Evolutionary conservation across 2,329 filamentous ascomycete species (phyloP), one percentile per base, ranked within the genome.

Genomic region (Myriosclerotinia scirpicola): DNA sequence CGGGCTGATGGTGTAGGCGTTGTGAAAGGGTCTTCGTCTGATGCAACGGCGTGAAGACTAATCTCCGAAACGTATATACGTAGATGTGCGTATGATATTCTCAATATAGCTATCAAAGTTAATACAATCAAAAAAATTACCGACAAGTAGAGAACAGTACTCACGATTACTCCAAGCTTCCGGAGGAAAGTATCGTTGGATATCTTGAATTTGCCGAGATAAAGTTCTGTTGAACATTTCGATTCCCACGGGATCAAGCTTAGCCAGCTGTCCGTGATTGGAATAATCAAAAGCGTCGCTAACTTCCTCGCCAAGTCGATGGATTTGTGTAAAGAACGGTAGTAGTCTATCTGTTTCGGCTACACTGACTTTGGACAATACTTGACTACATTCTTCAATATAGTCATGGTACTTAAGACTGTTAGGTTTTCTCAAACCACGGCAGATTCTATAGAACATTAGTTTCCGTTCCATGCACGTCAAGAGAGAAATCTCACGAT

Each of bases 211-310:
- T 26, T 72, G 69, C 26, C 70, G 67, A 30, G 71, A 64, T 59
- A 76, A 76, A 0, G 69, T 64, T 36, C 72, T 71, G 12, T 70
- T 63, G 11, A 73, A 67, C 34, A 75, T 69, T 46, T 74, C 70
- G 4, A 75, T 72, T 11, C 71, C 67, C 6, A 70, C 38, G 0
- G 0, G 12, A 48, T 75, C 72, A 8, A 73, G 58, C 8, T 70
- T 69, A 12, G 69, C 66, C 26, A 69, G 58, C 22, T 69, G 50
- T 15, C 64, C 56, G n/a, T 61, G 61, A 22, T 66, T 66, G 50
- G 70, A 67, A 34, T 75, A 75, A 58, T 74, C 69, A 58, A 75
- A 76, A 2, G 73, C 68, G 36, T 71, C 59, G 63, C 69, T 72
- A 14, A 75, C 68, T 34, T 76, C 72, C 59, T 75, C 72, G 3